These are phyloP conservation scores for Lentinula raphanica DNA, from an alignment of 768 basidiomycete genomes.

Conservation along the genomic window DNA sequence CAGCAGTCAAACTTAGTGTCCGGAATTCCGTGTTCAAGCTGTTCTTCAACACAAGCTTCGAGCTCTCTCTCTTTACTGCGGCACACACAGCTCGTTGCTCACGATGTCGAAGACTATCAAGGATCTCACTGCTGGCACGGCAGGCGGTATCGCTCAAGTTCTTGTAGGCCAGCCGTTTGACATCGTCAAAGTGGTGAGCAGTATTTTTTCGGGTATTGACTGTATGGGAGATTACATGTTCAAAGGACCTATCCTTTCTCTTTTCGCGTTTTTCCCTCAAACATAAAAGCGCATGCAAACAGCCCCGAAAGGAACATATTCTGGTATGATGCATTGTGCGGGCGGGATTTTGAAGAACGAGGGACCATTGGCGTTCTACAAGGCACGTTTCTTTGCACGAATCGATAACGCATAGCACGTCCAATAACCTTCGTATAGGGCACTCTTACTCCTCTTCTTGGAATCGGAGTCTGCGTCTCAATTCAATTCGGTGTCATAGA, in stretches of 20 bases:
- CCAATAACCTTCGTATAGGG: constrained; percentile 45
- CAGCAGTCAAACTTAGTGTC: not conserved
- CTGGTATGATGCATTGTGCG: constrained; percentile 84
- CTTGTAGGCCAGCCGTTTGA: constrained; percentile 94
- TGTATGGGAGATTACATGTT: constrained; percentile 9
- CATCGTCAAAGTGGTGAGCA: constrained; percentile 90
- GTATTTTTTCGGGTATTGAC: constrained; percentile 2
- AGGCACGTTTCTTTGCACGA: constrained; percentile 41
- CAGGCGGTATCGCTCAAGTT: constrained; percentile 89
- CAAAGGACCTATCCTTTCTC: constrained; percentile 6
- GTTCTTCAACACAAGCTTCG: too few relatives aligned
- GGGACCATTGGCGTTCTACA: constrained; percentile 92
- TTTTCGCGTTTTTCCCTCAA: not conserved
- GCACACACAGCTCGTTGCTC: not conserved
- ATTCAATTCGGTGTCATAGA: constrained; percentile 94
- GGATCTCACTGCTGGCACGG: constrained; percentile 85
- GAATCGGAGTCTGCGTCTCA: constrained; percentile 91
- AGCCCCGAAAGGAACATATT: constrained; percentile 82
- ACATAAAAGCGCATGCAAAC: constrained; percentile 84
- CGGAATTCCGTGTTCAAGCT: not conserved
- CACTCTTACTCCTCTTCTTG: constrained; percentile 82
- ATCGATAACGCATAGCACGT: not conserved
- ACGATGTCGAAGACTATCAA: constrained; percentile 66
- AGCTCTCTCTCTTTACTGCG: not conserved
- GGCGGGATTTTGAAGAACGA: constrained; percentile 87